Evolutionary conservation across 2,329 filamentous ascomycete species (phyloP).

Genomic region (Phyllosticta ampelicida): DNA sequence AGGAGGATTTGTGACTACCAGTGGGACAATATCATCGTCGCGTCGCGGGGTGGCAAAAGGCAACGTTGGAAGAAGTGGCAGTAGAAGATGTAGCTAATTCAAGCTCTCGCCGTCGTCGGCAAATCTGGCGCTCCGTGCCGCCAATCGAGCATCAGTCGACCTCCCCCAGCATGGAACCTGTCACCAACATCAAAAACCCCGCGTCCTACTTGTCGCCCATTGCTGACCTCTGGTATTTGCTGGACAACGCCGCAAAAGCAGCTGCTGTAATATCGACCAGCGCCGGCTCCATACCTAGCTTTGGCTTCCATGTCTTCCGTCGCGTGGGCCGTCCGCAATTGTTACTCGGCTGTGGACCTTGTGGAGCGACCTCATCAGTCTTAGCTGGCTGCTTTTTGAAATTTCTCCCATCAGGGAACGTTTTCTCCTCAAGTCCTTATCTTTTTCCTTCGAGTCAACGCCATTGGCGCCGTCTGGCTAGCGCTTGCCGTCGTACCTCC

Average conservation of each 20-base stretch:
- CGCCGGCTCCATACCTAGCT: background rate
- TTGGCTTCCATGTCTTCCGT: slow-evolving; percentile 6
- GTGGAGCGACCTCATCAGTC: slow-evolving; percentile 8
- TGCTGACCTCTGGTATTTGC: background rate
- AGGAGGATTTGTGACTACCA: slow-evolving; percentile 14
- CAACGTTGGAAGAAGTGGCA: background rate
- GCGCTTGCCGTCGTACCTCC: background rate
- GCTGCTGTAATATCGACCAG: background rate
- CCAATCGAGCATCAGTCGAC: background rate
- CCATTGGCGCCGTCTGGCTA: background rate
- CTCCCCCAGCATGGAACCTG: background rate
- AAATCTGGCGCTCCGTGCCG: slow-evolving; percentile 1
- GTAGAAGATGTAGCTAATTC: background rate
- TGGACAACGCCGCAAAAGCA: background rate
- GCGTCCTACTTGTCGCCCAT: background rate
- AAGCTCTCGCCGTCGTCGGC: background rate
- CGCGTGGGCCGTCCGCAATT: background rate
- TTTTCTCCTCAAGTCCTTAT: background rate
- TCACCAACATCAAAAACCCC: background rate
- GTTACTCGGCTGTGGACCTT: slow-evolving; percentile 3
- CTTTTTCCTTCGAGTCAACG: background rate
- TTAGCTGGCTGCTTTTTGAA: slow-evolving; percentile 2
- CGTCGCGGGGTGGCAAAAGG: background rate
- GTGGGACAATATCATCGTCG: slow-evolving; percentile 5
- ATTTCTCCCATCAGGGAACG: background rate